These are phyloP conservation scores for Pugionium cornutum DNA, from an alignment of 345 rosid genomes.

Conservation along the genomic window DNA sequence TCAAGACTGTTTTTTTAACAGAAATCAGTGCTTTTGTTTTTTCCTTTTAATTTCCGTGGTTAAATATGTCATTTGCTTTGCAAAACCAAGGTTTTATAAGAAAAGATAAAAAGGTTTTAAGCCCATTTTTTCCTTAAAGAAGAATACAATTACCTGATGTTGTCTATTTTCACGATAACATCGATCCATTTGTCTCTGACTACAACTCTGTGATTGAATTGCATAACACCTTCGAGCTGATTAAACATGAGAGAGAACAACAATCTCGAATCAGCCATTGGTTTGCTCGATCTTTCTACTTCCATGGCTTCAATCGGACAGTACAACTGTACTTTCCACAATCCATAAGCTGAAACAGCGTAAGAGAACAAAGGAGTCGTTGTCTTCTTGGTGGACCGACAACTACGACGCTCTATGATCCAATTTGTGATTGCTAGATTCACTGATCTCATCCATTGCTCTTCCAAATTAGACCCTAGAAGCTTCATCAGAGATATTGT, in stretches of 20 bases:
- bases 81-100: too few relatives aligned
- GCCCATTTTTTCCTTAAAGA: too few relatives aligned
- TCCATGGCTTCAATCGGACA: slow-evolving; percentile 91
- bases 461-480: slow-evolving; percentile 78
- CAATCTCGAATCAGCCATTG: slow-evolving; percentile 54
- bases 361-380: slow-evolving; percentile 67
- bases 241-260: slow-evolving; percentile 74
- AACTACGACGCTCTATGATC: slow-evolving; percentile 52
- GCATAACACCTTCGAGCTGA: slow-evolving; percentile 88
- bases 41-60: too few relatives aligned
- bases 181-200: slow-evolving; percentile 61
- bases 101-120: too few relatives aligned
- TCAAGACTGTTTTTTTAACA: too few relatives aligned
- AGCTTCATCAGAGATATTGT: slow-evolving; percentile 55
- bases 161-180: slow-evolving; percentile 62
- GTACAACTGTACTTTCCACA: slow-evolving; percentile 83
- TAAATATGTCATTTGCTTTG: too few relatives aligned
- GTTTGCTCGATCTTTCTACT: slow-evolving; percentile 51
- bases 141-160: slow-evolving; percentile 48
- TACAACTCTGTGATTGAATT: slow-evolving; percentile 57
- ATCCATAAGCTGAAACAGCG: slow-evolving; percentile 56
- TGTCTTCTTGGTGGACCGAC: slow-evolving; percentile 13
- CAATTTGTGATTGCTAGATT: slow-evolving; percentile 81
- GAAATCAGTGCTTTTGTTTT: too few relatives aligned
- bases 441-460: slow-evolving; percentile 81